Evolutionary conservation across 805 yeast genomes (phyloP), one percentile per base, ranked within the genome.

Genomic region (Nakazawaea wyomingensis): DNA sequence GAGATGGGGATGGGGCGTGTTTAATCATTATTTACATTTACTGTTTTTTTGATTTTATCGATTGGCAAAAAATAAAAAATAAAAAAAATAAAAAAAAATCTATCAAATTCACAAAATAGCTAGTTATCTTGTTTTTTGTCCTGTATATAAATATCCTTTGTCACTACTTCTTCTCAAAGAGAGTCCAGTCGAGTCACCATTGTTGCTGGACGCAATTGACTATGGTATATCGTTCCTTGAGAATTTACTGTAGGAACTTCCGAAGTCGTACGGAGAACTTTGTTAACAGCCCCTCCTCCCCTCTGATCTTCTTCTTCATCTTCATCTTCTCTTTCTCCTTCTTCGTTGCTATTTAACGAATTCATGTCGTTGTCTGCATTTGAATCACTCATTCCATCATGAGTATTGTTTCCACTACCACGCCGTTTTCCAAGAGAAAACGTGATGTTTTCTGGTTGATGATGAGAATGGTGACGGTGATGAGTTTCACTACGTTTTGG

Each of bases 391-490:
- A 14, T 8, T 11, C 7, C 35, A 17, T 19, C 9, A 16, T 32
- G 11, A 19, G 10, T 10, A 10, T 17, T 10, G 6, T 32, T 19
- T 16, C 10, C 11, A 14, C 35, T 17, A 16, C 7, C 22, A 17
- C 13, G 11, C n/a, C 9, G 19, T 32, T 20, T 32, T 17, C 39
- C 41, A 10, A 41, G 19, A 6, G 45, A 32, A 21, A 43, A 43
- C 5, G 39, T 34, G 11, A 43, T 43, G 18, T 43, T 37, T 19
- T 37, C 43, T 5, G 46, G 46, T 14, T 37, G 46, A 29, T 43
- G 46, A 27, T 13, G 16, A 8, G 46, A 42, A 10, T 37, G 46
- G 22, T 43, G 46, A 27, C 7, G 16, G 11, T 29, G 27, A n/a
- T 29, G 24, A 3, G 33, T 16, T 20, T 37, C 18, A 16, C 18